Conservation (phyloP, 768 basidiomycete genomes). For the Xanthoconium purpureum region DNA sequence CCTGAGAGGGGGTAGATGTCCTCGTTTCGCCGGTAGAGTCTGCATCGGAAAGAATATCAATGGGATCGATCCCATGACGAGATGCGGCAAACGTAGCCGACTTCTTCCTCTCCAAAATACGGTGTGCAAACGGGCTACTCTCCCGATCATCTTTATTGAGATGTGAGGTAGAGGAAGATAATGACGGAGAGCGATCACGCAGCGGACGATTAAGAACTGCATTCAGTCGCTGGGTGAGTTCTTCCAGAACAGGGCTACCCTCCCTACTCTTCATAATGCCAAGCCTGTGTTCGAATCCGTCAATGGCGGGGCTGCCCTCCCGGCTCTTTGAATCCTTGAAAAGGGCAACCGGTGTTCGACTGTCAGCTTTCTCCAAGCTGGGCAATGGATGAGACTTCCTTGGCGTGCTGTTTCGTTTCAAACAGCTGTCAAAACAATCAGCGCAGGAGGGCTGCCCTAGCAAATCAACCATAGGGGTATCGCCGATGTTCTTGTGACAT, state of each 20-base stretch:
- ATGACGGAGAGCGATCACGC: slow-evolving; percentile 27
- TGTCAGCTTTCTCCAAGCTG: slow-evolving; percentile 25
- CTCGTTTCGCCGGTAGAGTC: slow-evolving; percentile 12
- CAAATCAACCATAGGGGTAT: slow-evolving; percentile 79
- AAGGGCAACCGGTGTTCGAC: slow-evolving; percentile 45
- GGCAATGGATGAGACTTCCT: slow-evolving; percentile 38
- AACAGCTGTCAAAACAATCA: slow-evolving; percentile 77
- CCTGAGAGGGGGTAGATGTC: slow-evolving; percentile 8
- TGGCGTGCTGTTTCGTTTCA: slow-evolving; percentile 50
- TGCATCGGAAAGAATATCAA: slow-evolving; percentile 1
- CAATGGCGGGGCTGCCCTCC: slow-evolving; percentile 59
- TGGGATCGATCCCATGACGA: background rate
- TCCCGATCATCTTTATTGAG: slow-evolving; percentile 17
- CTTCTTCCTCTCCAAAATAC: slow-evolving; percentile 19
- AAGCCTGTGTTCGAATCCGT: slow-evolving; percentile 60
- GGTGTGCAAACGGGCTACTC: slow-evolving; percentile 31
- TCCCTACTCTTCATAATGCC: slow-evolving; percentile 54
- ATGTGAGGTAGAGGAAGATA: slow-evolving; percentile 23
- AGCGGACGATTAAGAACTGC: slow-evolving; percentile 38
- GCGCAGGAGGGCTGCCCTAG: slow-evolving; percentile 75
- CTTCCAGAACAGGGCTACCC: slow-evolving; percentile 52
- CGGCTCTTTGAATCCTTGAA: slow-evolving; percentile 41
- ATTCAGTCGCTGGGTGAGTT: slow-evolving; percentile 45
- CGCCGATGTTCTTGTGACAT: slow-evolving; percentile 70
- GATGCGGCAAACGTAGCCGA: slow-evolving; percentile 10